phyloP scores from a whole-genome alignment of 2,329 filamentous ascomycete genomes.

The Helminthosporium solani region DNA sequence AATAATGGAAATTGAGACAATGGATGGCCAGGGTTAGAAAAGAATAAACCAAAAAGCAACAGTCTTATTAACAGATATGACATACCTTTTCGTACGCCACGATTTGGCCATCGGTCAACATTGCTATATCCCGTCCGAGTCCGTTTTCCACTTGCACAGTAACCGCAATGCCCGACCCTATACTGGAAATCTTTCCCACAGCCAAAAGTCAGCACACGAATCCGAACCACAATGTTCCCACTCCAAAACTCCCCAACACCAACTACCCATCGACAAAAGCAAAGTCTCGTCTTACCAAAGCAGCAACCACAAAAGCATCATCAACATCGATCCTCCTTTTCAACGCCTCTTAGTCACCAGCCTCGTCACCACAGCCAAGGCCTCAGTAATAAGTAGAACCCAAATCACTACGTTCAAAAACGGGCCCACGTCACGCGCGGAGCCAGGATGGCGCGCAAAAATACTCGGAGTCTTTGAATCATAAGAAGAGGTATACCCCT shows the following conservation, averaged over 20 bases:
- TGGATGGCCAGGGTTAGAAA: background rate
- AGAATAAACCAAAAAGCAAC: no score
- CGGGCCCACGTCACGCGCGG: conserved; percentile 31
- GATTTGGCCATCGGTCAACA: conserved; percentile 20
- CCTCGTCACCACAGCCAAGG: conserved; percentile 34
- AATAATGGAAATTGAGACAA: no score
- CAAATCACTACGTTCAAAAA: conserved; percentile 40
- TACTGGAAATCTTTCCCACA: conserved; percentile 25
- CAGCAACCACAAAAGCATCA: conserved; percentile 37
- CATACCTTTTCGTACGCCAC: conserved; percentile 35
- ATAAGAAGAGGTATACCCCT: background rate
- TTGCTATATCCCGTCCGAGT: conserved; percentile 27
- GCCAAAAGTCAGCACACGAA: conserved; percentile 9
- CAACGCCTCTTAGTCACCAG: conserved; percentile 38
- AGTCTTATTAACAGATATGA: no score
- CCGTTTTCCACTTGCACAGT: conserved; percentile 34
- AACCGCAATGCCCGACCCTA: conserved; percentile 36
- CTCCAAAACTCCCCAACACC: no score
- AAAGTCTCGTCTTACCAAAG: conserved; percentile 25
- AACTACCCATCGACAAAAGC: no score
- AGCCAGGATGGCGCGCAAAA: conserved; percentile 33
- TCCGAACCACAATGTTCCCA: background rate
- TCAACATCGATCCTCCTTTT: conserved; percentile 34
- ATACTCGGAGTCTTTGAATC: conserved; percentile 1
- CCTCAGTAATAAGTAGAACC: conserved; percentile 37